phyloP scores from a whole-genome alignment of 129 eudicot species.

The Artemisia argyi region DNA sequence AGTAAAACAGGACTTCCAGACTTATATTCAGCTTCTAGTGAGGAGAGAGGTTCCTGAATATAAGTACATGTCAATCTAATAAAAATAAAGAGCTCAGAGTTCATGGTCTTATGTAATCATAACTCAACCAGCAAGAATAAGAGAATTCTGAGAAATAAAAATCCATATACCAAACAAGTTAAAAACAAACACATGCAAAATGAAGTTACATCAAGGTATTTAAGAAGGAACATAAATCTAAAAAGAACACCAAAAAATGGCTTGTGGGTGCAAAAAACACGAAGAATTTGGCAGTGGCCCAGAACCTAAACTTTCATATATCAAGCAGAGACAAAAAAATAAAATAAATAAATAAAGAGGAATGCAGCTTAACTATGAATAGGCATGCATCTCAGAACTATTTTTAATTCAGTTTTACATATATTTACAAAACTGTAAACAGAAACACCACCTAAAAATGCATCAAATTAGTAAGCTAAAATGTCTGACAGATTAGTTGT shows the following conservation, averaged over 20 bases:
- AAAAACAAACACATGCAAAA: no score
- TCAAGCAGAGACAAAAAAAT: no score
- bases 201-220: no score
- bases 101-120: not conserved
- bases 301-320: not conserved
- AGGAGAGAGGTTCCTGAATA: conserved; percentile 84
- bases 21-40: conserved; percentile 77
- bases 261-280: not conserved
- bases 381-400: no score
- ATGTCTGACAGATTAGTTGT: not conserved
- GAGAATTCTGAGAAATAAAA: no score
- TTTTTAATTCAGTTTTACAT: no score
- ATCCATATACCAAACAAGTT: not conserved
- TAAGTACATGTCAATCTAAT: not conserved
- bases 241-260: not conserved
- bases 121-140: not conserved
- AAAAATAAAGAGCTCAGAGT: not conserved
- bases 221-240: no score
- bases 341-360: no score
- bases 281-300: not conserved
- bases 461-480: not conserved
- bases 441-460: no score
- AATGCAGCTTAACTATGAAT: no score
- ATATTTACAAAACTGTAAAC: no score
- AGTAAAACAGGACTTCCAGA: conserved; percentile 86